phyloP scores from a whole-genome alignment of 805 yeast species.

The Yarrowia phangngaensis region DNA sequence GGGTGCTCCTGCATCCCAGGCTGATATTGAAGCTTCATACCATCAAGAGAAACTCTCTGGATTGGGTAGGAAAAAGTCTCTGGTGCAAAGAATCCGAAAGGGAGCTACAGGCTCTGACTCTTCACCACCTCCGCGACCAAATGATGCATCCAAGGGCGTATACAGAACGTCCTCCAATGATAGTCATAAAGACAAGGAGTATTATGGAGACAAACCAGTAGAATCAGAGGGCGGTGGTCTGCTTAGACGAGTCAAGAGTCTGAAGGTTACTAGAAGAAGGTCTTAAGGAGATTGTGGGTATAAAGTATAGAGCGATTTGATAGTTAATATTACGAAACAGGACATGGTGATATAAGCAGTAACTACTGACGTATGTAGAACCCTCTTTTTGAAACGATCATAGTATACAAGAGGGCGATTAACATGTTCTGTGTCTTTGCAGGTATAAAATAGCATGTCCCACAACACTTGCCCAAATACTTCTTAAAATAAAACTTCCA shows the following conservation, averaged over 20 bases:
- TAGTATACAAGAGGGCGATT: no score
- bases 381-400: no score
- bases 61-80: constrained; percentile 77
- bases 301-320: no score
- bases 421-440: no score
- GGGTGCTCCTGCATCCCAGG: constrained; percentile 84
- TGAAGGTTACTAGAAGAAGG: constrained; percentile 52
- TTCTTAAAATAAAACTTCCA: no score
- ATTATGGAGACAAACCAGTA: constrained; percentile 27
- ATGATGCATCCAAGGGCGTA: constrained; percentile 28
- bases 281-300: background rate
- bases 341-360: no score
- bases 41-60: constrained; percentile 42
- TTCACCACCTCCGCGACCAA: constrained; percentile 28
- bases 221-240: constrained; percentile 41
- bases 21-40: constrained; percentile 41
- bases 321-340: no score
- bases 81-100: constrained; percentile 59
- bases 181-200: constrained; percentile 28
- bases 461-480: no score
- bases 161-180: constrained; percentile 26
- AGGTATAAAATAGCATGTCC: no score
- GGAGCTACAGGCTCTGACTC: constrained; percentile 32
- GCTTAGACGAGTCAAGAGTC: constrained; percentile 80
- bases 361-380: no score